Evolutionary conservation across 2,329 filamentous ascomycete species (phyloP).

Genomic region (Penicillium italicum): DNA sequence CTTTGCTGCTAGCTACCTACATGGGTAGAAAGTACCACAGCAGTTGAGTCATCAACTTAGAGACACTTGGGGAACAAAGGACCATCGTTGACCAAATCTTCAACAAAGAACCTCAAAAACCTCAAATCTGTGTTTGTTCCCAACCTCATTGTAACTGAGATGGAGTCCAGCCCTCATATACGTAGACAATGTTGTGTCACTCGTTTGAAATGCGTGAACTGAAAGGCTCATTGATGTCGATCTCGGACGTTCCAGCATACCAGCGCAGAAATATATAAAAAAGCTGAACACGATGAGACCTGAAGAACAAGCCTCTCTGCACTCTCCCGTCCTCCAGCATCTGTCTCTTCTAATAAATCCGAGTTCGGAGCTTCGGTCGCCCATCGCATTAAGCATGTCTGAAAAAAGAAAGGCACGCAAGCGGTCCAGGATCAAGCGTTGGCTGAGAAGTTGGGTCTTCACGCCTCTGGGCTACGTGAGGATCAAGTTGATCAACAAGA

Average conservation of each 20-base stretch:
- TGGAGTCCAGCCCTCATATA: neutral
- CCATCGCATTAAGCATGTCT: neutral
- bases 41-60: neutral
- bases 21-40: neutral
- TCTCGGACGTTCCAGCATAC: neutral
- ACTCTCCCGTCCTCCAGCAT: neutral
- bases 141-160: slow-evolving; percentile 1
- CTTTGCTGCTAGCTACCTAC: neutral
- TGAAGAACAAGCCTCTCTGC: neutral
- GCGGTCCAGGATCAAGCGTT: neutral
- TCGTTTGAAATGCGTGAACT: neutral
- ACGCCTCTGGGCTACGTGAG: neutral
- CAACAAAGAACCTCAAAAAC: neutral
- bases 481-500: neutral
- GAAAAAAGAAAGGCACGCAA: neutral
- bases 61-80: neutral
- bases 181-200: neutral
- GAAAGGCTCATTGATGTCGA: neutral
- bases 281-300: neutral
- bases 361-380: neutral
- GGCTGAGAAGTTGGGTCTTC: slow-evolving; percentile 1
- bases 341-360: neutral
- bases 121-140: neutral
- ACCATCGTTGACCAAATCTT: neutral
- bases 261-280: neutral